These are phyloP conservation scores for Chalciporus chontae DNA, from an alignment of 768 basidiomycete genomes.

Conservation along the genomic window DNA sequence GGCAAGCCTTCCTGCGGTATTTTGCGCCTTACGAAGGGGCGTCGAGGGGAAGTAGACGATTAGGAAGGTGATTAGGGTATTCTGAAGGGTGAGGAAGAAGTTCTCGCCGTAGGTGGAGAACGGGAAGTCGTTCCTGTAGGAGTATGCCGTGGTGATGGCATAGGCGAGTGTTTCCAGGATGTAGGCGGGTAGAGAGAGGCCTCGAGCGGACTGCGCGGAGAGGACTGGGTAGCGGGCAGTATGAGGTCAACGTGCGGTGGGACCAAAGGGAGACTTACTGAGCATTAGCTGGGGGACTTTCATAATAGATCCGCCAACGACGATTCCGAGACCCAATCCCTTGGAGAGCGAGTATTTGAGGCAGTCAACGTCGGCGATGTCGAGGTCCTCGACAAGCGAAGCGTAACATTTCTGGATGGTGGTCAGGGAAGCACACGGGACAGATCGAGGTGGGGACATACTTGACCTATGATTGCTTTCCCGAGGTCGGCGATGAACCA, in stretches of 20 bases:
- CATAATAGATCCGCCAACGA: slow-evolving; percentile 90
- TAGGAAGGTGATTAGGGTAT: slow-evolving; percentile 82
- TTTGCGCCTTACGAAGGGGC: slow-evolving; percentile 22
- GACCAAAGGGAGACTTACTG: slow-evolving; percentile 44
- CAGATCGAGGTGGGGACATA: slow-evolving; percentile 25
- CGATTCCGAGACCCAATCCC: slow-evolving; percentile 88
- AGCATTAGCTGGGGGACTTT: slow-evolving; percentile 93
- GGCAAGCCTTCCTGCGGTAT: slow-evolving; percentile 31
- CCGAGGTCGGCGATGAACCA: slow-evolving; percentile 81
- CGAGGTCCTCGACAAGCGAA: slow-evolving; percentile 81
- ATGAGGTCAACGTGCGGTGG: not conserved
- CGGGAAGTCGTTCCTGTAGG: slow-evolving; percentile 80
- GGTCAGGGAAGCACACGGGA: not conserved
- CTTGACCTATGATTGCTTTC: slow-evolving; percentile 78
- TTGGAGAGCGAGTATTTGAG: slow-evolving; percentile 92
- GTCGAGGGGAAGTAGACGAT: slow-evolving; percentile 64
- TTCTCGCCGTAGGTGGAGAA: slow-evolving; percentile 99
- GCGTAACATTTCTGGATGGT: slow-evolving; percentile 80
- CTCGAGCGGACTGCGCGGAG: slow-evolving; percentile 72
- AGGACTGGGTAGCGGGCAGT: slow-evolving; percentile 46
- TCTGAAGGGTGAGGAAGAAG: slow-evolving; percentile 87
- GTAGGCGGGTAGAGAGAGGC: slow-evolving; percentile 84
- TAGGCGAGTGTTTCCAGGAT: slow-evolving; percentile 89
- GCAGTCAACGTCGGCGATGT: slow-evolving; percentile 75
- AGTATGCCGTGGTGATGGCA: slow-evolving; percentile 86